Evolutionary conservation across 2,329 filamentous ascomycete species (phyloP), one percentile per base, ranked within the genome.

Genomic region (Aureobasidium sp.): DNA sequence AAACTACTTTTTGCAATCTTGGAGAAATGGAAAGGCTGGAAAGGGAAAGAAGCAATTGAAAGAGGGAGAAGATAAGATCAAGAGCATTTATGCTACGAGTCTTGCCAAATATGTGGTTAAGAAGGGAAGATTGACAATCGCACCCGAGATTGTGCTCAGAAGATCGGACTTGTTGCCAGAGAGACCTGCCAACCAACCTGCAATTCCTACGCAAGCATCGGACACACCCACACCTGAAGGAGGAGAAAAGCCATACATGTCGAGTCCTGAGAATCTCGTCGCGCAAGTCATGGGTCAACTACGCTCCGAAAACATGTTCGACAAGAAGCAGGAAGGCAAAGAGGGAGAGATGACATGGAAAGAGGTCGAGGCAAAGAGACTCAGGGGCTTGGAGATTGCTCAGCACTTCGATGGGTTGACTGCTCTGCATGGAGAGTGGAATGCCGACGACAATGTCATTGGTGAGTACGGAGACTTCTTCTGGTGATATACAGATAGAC

Each of bases 61-160:
- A 7, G 67, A 70, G 3, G 66, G 69, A 8, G 67, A 70, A 7
- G 64, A 70, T n/a, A 73, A 72, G 62, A 73, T 73, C 63, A 74
- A 75, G 44, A 73, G 77, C 12, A 73, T 81, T n/a, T 80, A 75
- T 65, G 78, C 78, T 9, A 80, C 77, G n/a, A 77, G 75, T 8
- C 71, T 81, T 39, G 75, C 79, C 1, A 75, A 79, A 55, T 81
- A 81, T 64, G 79, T 81, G 2, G 75, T 80, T 63, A 81, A 81
- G 69, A 76, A 76, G 64, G 79, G 78, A 1, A 81, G 93, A 27
- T 80, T 94, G 69, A 97, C 93, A 0, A 84, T 97, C 4, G 85
- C 92, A 66, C 92, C 94, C 0, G 88, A 91, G 67, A 80, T 89
- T 51, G 80, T 93, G 8, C 79, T 97, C 29, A 79, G 83, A 47